These are phyloP conservation scores for Carex kokanica DNA, from an alignment of 176 grass and related monocot species.

Conservation along the genomic window DNA sequence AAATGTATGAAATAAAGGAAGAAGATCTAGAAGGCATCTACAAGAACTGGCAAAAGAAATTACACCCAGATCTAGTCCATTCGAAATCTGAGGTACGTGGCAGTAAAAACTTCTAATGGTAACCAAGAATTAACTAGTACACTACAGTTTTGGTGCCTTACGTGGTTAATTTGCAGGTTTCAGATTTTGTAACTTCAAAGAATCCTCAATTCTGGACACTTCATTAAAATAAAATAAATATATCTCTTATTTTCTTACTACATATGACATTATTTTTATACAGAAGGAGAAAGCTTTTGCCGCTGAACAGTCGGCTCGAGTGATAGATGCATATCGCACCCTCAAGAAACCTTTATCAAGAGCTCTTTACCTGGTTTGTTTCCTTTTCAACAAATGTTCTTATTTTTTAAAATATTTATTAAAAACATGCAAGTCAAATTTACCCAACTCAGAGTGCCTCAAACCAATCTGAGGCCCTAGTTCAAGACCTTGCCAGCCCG, in stretches of 20 bases:
- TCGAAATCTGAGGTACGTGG: slow-evolving; percentile 74
- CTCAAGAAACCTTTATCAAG: slow-evolving; percentile 67
- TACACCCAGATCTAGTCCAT: slow-evolving; percentile 94
- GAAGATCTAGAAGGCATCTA: slow-evolving; percentile 71
- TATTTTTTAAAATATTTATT: background rate
- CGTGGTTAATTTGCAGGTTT: background rate
- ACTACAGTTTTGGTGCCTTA: background rate
- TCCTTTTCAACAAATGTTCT: background rate
- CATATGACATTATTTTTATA: slow-evolving; percentile 9
- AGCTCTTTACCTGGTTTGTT: slow-evolving; percentile 79
- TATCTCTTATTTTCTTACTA: background rate
- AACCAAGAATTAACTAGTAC: background rate
- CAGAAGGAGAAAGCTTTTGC: slow-evolving; percentile 85
- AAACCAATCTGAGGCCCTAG: background rate
- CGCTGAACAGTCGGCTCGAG: slow-evolving; percentile 68
- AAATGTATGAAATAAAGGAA: slow-evolving; percentile 42
- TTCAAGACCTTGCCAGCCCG: background rate
- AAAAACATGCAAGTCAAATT: background rate
- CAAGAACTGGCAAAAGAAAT: slow-evolving; percentile 97
- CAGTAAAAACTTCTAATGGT: background rate
- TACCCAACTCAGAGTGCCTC: background rate
- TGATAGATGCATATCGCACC: slow-evolving; percentile 82
- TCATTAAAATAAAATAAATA: background rate
- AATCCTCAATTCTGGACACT: background rate
- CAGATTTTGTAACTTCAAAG: no score